Evolutionary conservation across 345 rosid species (phyloP), one percentile per base, ranked within the genome.

Genomic region (Toxicodendron radicans): DNA sequence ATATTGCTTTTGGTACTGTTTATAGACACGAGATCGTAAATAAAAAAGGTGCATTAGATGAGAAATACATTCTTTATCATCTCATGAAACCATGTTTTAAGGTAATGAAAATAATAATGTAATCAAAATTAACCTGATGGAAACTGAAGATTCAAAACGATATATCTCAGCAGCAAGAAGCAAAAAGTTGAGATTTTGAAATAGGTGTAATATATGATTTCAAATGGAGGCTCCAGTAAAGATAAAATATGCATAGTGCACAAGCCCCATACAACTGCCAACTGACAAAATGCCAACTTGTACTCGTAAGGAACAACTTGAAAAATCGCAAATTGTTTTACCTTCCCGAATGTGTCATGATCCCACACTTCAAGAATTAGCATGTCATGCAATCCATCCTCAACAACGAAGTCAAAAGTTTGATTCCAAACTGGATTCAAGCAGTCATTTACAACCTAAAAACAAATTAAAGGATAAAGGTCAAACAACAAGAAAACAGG

Each of bases 281-380:
- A 12, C 21, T 16, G 45, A 61, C 18, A 7, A 32, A 61, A 4
- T 16, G 65, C 43, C 30, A 60, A 35, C 64, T 30, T 60, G 17
- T 5, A n/a, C 10, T 38, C 2, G 38, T 4, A 23, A 38, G 24
- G 17, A 58, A 66, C 7, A 12, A 30, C n/a, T 52, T 23, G 57
- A 71, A 48, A 68, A 56, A 54, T 20, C 16, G 48, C 70, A 74
- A 60, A 58, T 5, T n/a, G 8, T 24, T 33, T 73, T 87, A 96
- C 99, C 97, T 96, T 96, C 78, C 99, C 98, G 76, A 93, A 96
- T 56, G 99, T 90, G 85, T 96, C 99, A 49, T 96, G 98, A 81
- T 96, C 99, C 85, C 85, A 93, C 27, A 96, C 85, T 88, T 96
- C 99, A 58, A 87, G 81, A 53, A 96, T 87, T 70, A 96, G 90